Conservation (phyloP, 495 filamentous ascomycete species). For the Lichina pygmaea region DNA sequence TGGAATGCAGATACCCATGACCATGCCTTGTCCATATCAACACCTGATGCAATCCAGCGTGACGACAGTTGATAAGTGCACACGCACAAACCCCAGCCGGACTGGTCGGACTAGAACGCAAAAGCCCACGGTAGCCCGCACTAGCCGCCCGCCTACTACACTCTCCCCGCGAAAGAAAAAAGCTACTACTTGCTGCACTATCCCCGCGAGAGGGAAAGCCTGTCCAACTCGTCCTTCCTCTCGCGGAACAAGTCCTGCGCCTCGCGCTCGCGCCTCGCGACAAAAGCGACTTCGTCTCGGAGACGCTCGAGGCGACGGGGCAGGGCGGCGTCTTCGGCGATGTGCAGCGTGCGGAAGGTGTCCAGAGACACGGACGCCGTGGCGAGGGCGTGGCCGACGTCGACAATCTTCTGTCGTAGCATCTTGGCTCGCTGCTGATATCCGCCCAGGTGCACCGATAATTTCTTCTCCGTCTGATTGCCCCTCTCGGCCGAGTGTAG, state of each 20-base stretch:
- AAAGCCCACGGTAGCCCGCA: too few relatives aligned
- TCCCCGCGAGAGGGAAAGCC: conserved; percentile 12
- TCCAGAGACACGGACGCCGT: conserved; percentile 45
- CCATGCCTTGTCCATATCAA: too few relatives aligned
- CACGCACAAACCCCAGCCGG: too few relatives aligned
- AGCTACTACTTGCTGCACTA: neutral
- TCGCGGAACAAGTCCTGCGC: conserved; percentile 64
- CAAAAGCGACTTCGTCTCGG: conserved; percentile 56
- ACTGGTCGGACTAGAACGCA: too few relatives aligned
- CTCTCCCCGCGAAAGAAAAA: neutral
- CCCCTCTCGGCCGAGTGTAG: conserved; percentile 45
- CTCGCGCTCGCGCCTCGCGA: conserved; percentile 64
- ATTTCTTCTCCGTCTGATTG: conserved; percentile 80
- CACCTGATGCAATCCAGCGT: too few relatives aligned
- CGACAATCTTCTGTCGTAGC: conserved; percentile 52
- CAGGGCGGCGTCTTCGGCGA: conserved; percentile 53
- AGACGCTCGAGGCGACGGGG: conserved; percentile 44
- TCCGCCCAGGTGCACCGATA: conserved; percentile 64
- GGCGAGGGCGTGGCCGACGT: conserved; percentile 50
- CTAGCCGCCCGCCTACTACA: neutral
- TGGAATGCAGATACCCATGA: too few relatives aligned
- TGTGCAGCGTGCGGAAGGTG: conserved; percentile 46
- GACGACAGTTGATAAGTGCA: too few relatives aligned
- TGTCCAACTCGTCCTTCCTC: conserved; percentile 52
- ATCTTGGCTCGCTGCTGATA: conserved; percentile 70